Base-by-base conservation (phyloP, 2,329 filamentous ascomycete genomes). In the Monosporascus sp. region DNA sequence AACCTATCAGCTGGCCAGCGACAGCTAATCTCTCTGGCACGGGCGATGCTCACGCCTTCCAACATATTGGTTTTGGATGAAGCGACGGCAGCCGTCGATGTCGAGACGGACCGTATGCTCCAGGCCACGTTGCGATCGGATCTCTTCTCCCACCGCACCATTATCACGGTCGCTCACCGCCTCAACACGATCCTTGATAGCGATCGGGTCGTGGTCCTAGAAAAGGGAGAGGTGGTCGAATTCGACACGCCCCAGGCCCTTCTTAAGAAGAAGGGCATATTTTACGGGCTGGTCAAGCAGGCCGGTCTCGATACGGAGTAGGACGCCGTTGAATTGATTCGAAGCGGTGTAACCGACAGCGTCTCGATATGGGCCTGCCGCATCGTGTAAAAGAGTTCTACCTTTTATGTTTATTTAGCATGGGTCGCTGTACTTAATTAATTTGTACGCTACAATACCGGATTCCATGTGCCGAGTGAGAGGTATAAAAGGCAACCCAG, bases 21-120 rank as follows among this genome's bases (percentile, higher is more conserved):
- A 51, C 94, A 99, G 73, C 85, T 99, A 55, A 83, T 99, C 50
- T 97, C 92, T 19, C 81, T 99, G 46, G 94, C 95, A 41, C 90
- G 94, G 49, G 95, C 95, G 27, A 83, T 99, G 70, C 82, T 99
- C 48, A 95, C 93, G 6, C 94, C 94, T 16, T 96, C 90, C 73
- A 97, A 97, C 73, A 97, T 99, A 65, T 81, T 99, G 56, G 92
- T 99, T 2, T 81, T 99, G 27, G 94, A 99, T 69, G 94, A 99
- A 80, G 94, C 95, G 54, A 99, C 94, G 31, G 91, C 91, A 61
- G 83, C 79, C 24, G 82, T 87, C 11, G 83, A 88, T 66, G 77
- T 87, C 43, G 80, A 87, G 72, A 88, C 85, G 24, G 85, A 88
- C 65, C 82, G 82, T 52, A 75, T 86, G 73, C 74, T 88, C 52